Conservation (phyloP, 805 yeast species). For the Spathaspora gorwiae region DNA sequence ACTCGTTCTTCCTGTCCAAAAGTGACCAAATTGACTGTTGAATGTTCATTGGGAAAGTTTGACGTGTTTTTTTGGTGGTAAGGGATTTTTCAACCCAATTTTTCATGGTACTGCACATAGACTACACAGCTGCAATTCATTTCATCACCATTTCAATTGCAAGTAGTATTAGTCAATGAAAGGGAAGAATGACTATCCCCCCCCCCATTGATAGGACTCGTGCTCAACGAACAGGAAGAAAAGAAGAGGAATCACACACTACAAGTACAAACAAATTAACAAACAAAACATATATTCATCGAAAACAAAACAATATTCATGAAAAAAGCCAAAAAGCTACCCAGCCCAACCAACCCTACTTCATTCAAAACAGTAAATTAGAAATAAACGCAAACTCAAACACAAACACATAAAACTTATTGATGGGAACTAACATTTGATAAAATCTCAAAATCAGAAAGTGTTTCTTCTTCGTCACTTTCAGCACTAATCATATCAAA, state of each 20-base stretch:
- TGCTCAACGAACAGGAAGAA: no score
- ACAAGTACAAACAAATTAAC: no score
- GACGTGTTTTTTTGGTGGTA: background rate
- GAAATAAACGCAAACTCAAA: background rate
- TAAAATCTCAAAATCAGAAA: slow-evolving; percentile 36
- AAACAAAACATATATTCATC: no score
- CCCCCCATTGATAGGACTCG: no score
- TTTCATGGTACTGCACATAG: no score
- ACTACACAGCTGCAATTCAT: no score
- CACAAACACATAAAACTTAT: background rate
- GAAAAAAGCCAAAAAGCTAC: background rate
- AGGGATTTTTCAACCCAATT: background rate
- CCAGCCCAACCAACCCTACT: background rate
- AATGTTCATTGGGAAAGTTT: background rate
- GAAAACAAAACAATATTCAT: background rate
- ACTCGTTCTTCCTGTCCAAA: no score
- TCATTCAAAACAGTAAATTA: background rate
- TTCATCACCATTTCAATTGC: no score
- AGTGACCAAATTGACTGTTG: no score
- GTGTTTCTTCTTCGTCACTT: slow-evolving; percentile 21
- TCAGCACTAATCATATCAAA: slow-evolving; percentile 33
- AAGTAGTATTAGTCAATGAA: no score
- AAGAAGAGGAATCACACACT: no score
- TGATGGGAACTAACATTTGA: slow-evolving; percentile 16
- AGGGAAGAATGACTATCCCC: no score